Evolutionary conservation across 768 basidiomycete species (phyloP).

Genomic region (Amanita subjunquillea): DNA sequence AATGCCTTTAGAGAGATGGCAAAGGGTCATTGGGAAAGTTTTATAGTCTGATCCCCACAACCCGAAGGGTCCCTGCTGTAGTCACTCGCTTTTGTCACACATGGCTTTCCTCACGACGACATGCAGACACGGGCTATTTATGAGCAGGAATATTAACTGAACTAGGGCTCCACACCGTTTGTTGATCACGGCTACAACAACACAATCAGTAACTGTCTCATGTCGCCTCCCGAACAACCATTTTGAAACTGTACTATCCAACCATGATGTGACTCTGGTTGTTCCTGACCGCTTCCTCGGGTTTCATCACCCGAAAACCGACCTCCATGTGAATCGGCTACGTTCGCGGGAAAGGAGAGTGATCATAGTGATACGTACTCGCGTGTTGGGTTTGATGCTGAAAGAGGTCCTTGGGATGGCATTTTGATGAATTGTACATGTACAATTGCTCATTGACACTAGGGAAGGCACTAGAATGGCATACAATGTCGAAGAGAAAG

Average conservation of each 20-base stretch:
- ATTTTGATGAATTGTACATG: background rate
- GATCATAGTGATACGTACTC: conserved; percentile 34
- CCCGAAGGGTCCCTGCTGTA: too few relatives aligned
- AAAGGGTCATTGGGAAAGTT: too few relatives aligned
- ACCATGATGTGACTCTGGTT: conserved; percentile 44
- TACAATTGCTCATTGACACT: background rate
- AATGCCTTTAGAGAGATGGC: too few relatives aligned
- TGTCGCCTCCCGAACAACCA: background rate
- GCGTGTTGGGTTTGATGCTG: background rate
- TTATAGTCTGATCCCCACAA: too few relatives aligned
- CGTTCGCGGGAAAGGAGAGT: conserved; percentile 31
- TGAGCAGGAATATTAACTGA: too few relatives aligned
- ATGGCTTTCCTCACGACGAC: too few relatives aligned
- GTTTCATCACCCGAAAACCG: conserved; percentile 40
- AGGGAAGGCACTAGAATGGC: background rate
- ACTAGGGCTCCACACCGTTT: too few relatives aligned
- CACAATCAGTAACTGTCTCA: background rate
- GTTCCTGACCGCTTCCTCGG: conserved; percentile 41
- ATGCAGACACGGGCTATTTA: too few relatives aligned
- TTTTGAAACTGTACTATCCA: conserved; percentile 17
- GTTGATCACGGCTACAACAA: too few relatives aligned
- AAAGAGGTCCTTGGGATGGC: background rate
- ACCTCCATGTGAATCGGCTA: conserved; percentile 25
- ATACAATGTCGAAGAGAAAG: background rate
- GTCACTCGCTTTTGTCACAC: too few relatives aligned